Conservation (phyloP, 1,139 yeast genomes). For the Yamadazyma conglobata region DNA sequence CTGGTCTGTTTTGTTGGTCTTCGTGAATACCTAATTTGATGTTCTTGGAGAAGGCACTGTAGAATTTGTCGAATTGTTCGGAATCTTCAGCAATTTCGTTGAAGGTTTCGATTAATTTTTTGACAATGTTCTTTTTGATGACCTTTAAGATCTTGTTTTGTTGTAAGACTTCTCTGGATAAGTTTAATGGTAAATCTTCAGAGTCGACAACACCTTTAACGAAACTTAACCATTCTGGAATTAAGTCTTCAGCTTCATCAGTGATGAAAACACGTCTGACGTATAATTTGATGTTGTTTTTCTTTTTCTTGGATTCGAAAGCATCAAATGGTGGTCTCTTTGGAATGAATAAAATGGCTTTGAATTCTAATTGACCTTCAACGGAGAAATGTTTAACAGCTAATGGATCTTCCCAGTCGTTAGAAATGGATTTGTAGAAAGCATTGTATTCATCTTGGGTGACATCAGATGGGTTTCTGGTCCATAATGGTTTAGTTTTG, state of each 20-base stretch:
- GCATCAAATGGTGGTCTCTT: constrained; percentile 99
- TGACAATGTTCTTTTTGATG: constrained; percentile 97
- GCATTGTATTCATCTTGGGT: constrained; percentile 98
- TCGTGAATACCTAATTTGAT: constrained; percentile 98
- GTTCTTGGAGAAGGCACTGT: constrained; percentile 97
- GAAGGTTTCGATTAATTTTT: constrained; percentile 98
- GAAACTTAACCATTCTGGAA: constrained; percentile 98
- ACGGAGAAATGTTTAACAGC: constrained; percentile 99
- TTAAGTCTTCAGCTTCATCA: constrained; percentile 98
- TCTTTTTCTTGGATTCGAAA: constrained; percentile 98
- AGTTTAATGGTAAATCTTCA: constrained; percentile 98
- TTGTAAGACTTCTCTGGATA: constrained; percentile 99
- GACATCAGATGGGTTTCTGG: constrained; percentile 97
- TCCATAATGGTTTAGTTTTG: constrained; percentile 99
- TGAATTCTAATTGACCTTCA: constrained; percentile 99
- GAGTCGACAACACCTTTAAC: constrained; percentile 99
- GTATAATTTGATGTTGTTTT: constrained; percentile 96
- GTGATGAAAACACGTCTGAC: constrained; percentile 99
- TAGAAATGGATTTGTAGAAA: constrained; percentile 98
- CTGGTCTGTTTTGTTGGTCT: constrained; percentile 94
- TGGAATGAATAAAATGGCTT: constrained; percentile 96
- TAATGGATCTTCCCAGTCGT: constrained; percentile 99
- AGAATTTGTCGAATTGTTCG: constrained; percentile 98
- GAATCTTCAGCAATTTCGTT: constrained; percentile 98
- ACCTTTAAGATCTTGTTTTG: constrained; percentile 99